phyloP scores from a whole-genome alignment of 225 moss, liverwort and hornwort genomes.

The Sphagnum contortum region DNA sequence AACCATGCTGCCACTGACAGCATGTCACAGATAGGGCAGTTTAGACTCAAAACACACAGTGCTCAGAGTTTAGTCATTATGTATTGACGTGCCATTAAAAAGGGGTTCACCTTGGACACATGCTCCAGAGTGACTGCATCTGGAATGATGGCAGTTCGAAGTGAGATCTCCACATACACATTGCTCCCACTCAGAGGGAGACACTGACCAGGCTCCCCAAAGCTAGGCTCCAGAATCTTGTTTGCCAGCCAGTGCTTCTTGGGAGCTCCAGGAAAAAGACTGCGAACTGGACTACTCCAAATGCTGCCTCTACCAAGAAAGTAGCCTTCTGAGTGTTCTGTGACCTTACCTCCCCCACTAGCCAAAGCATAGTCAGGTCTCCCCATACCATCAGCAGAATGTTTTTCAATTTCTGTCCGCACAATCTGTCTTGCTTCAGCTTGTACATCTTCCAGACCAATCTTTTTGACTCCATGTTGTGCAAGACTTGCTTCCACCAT shows the following conservation, averaged over 20 bases:
- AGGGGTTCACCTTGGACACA: conserved; percentile 60
- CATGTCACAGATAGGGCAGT: no score
- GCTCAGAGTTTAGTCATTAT: no score
- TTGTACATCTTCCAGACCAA: conserved; percentile 85
- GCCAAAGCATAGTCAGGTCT: conserved; percentile 83
- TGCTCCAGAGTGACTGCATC: conserved; percentile 88
- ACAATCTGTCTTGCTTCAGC: conserved; percentile 68
- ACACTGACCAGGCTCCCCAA: conserved; percentile 93
- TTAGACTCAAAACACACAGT: no score
- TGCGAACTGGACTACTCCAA: conserved; percentile 52
- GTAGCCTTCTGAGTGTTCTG: conserved; percentile 78
- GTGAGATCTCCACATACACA: conserved; percentile 73
- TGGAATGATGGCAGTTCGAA: conserved; percentile 69
- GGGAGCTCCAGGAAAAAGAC: conserved; percentile 61
- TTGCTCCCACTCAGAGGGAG: conserved; percentile 74
- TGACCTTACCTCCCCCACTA: conserved; percentile 83
- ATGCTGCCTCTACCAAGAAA: conserved; percentile 45
- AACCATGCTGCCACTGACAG: no score
- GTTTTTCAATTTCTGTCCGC: conserved; percentile 64
- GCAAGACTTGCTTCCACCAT: conserved; percentile 68
- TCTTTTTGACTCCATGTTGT: conserved; percentile 45
- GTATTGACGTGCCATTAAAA: no score
- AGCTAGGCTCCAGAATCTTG: conserved; percentile 81
- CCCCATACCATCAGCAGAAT: conserved; percentile 91
- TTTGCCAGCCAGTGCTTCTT: conserved; percentile 53